Percentiles rank a stretch among this genome's conserved stretches.
phyloP scores from a whole-genome alignment of 495 filamentous ascomycete species.

The Annulohypoxylon nitens region DNA sequence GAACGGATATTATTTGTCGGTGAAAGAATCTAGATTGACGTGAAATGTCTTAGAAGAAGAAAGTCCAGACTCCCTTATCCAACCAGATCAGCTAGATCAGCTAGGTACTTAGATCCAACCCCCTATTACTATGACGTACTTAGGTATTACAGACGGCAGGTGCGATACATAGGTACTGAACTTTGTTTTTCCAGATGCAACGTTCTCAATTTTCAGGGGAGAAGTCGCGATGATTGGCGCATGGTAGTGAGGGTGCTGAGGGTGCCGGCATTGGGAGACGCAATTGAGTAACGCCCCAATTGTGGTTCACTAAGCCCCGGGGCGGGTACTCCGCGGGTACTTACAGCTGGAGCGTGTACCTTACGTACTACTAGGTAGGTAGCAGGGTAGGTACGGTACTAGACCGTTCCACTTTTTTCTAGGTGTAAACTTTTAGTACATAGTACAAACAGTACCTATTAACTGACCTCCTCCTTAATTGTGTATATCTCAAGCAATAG shows the following conservation, averaged over 20 bases:
- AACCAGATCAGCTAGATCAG: neutral
- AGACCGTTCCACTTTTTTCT: slow-evolving; percentile 14
- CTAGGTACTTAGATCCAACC: neutral
- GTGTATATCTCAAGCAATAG: slow-evolving; percentile 38
- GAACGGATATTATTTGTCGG: slow-evolving; percentile 7
- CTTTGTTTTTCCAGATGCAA: slow-evolving; percentile 12
- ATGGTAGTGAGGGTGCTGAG: slow-evolving; percentile 30
- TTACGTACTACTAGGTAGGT: neutral
- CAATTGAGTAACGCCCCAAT: slow-evolving; percentile 29
- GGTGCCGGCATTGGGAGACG: slow-evolving; percentile 39
- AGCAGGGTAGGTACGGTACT: slow-evolving; percentile 9
- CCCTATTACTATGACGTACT: neutral
- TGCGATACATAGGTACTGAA: slow-evolving; percentile 5
- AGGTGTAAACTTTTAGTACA: neutral
- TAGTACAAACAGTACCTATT: neutral
- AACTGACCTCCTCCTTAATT: slow-evolving; percentile 32
- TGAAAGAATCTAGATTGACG: slow-evolving; percentile 36
- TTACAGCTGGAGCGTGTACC: slow-evolving; percentile 4
- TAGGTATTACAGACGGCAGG: neutral
- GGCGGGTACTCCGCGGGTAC: slow-evolving; percentile 33
- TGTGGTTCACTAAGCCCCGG: neutral
- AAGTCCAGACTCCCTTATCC: neutral
- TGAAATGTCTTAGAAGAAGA: slow-evolving; percentile 26
- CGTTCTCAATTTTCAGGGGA: slow-evolving; percentile 35
- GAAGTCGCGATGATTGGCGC: slow-evolving; percentile 35